Conservation (phyloP, 2,329 filamentous ascomycete genomes). For the Fusarium hainanense region DNA sequence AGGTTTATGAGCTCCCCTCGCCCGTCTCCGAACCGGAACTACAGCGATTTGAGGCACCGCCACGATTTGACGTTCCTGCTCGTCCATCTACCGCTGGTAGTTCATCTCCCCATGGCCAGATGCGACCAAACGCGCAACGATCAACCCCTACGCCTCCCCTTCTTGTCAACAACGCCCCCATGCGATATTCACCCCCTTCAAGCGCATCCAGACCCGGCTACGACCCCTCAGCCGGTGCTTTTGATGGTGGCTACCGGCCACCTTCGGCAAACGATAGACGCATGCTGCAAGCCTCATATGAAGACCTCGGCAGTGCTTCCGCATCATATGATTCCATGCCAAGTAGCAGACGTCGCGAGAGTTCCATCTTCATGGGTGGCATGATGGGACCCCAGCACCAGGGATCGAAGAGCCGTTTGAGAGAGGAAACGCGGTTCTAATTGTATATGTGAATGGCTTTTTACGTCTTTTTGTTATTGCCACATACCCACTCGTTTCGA, state of each 20-base stretch:
- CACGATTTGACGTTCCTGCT: constrained; percentile 51
- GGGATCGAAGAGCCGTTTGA: constrained; percentile 63
- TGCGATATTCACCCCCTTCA: constrained; percentile 59
- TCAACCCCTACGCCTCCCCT: constrained; percentile 64
- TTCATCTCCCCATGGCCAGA: constrained; percentile 64
- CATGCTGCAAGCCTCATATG: constrained; percentile 47
- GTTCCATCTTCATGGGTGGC: constrained; percentile 66
- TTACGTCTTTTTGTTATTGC: constrained; percentile 44
- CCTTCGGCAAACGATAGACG: constrained; percentile 50
- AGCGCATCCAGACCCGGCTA: constrained; percentile 53
- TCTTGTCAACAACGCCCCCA: constrained; percentile 47
- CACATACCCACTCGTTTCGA: constrained; percentile 50
- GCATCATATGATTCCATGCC: constrained; percentile 56
- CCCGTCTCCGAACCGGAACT: constrained; percentile 55
- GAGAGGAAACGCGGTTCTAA: constrained; percentile 65
- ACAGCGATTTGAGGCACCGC: constrained; percentile 47
- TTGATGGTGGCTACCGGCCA: constrained; percentile 56
- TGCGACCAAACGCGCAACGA: constrained; percentile 50
- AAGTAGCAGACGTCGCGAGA: constrained; percentile 66
- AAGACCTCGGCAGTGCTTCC: constrained; percentile 40
- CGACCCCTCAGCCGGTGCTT: constrained; percentile 56
- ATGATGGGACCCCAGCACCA: constrained; percentile 62
- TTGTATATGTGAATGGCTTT: constrained; percentile 38
- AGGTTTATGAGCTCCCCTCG: constrained; percentile 69
- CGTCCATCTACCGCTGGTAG: constrained; percentile 63